Base-by-base conservation (phyloP, 805 yeast species). In the Lachancea dasiensis region DNA sequence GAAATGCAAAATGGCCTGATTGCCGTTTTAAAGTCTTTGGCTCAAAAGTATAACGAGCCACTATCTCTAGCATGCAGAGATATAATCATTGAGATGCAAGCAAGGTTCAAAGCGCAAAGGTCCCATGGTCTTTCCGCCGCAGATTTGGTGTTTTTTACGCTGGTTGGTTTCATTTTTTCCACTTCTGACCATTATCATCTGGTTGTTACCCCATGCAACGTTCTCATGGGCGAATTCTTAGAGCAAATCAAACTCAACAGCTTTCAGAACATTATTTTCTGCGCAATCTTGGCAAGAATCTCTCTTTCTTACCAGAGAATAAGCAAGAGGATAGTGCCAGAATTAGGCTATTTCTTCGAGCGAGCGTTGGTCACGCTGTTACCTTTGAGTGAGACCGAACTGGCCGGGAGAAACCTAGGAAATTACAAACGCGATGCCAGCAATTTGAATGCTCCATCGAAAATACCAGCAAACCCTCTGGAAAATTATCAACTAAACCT, bases 111-210 rank as follows among this genome's bases (percentile, higher is more conserved):
- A 34, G 51, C 53, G 10, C 50, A 51, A 6, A 49, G 54, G 22
- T 68, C 65, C 42, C 69, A 72, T 21, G 61, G 56, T 29, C 49
- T 63, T 11, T 63, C 74, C 3, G 46, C 45, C 11, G 41, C 52
- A 1, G 95, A 87, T 54, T 61, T 86, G 41, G 61, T 85, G 5
- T 74, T 82, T 43, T 84, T 81, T 52, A 68, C 78, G 0, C 50
- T 86, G 4, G 69, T 89, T 40, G 97, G 97, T 5, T 67, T 72
- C 38, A 56, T 87, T 4, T 92, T 83, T 55, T 89, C 98, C 0
- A 86, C 97, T 1, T 92, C 98, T 0, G 99, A 92, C 67, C 89
- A 86, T 56, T 90, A 84, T 62, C 98, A 92, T 67, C 69, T 87
- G 42, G 82, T 92, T 8, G 89, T 80, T 4, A 89, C 96, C 0